Evolutionary conservation across 345 rosid species (phyloP).

Genomic region (Triadica sebifera): DNA sequence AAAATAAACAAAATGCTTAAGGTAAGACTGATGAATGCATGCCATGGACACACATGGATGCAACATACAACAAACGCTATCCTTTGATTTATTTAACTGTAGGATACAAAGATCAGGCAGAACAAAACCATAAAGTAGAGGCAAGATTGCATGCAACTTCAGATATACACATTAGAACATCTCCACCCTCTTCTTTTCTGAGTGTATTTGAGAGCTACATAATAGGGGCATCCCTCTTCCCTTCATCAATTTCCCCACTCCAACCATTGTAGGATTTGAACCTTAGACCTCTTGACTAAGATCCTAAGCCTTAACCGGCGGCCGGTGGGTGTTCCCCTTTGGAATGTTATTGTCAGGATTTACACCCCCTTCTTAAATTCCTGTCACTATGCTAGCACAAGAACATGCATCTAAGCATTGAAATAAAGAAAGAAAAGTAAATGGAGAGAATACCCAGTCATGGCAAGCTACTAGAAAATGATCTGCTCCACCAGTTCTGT

Average conservation of each 20-base stretch:
- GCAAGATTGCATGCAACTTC: neutral
- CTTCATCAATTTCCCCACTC: neutral
- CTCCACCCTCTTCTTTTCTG: neutral
- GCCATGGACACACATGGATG: neutral
- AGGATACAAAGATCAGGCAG: neutral
- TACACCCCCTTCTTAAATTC: slow-evolving; percentile 4
- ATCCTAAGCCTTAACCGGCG: neutral
- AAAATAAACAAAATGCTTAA: neutral
- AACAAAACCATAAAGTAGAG: neutral
- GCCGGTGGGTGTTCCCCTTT: neutral
- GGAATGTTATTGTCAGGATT: neutral
- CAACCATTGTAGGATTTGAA: neutral
- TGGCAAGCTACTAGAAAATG: slow-evolving; percentile 97
- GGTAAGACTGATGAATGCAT: neutral
- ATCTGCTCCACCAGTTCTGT: slow-evolving; percentile 89
- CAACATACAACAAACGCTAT: neutral
- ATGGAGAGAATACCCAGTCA: slow-evolving; percentile 72
- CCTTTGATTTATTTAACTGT: neutral
- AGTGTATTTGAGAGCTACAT: neutral
- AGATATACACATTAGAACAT: neutral
- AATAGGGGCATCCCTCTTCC: neutral
- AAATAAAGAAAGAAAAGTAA: neutral
- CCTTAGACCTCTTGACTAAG: neutral
- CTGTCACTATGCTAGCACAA: neutral
- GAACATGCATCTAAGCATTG: slow-evolving; percentile 9